Percentiles rank a stretch among this genome's conserved stretches.
Conservation (phyloP, 2,329 filamentous ascomycete genomes). For the Fusarium verticillioides region DNA sequence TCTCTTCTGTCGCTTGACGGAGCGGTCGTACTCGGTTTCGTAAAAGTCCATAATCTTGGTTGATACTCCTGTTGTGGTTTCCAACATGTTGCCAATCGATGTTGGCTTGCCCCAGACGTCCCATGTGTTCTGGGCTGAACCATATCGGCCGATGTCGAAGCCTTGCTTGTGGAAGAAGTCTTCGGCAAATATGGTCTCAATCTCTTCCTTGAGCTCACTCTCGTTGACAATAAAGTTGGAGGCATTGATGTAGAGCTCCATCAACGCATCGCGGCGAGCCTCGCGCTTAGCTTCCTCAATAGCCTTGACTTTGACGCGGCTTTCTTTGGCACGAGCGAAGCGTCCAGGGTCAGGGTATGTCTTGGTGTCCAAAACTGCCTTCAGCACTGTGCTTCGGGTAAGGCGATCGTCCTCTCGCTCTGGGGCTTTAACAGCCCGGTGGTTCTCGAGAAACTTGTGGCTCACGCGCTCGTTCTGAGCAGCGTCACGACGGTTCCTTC, state of each 20-base stretch:
- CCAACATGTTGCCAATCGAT: slow-evolving; percentile 59
- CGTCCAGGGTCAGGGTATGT: slow-evolving; percentile 72
- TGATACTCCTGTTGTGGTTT: slow-evolving; percentile 48
- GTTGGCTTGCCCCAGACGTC: slow-evolving; percentile 59
- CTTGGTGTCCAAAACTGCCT: slow-evolving; percentile 58
- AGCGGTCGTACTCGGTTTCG: slow-evolving; percentile 56
- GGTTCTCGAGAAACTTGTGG: slow-evolving; percentile 60
- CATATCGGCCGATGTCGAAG: slow-evolving; percentile 44
- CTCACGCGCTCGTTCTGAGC: slow-evolving; percentile 53
- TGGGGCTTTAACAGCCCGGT: slow-evolving; percentile 66
- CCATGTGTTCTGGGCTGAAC: slow-evolving; percentile 63
- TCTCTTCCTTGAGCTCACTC: slow-evolving; percentile 75
- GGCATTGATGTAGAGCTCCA: slow-evolving; percentile 91
- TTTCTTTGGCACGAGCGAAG: slow-evolving; percentile 62
- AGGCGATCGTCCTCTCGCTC: slow-evolving; percentile 81
- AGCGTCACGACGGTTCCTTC: slow-evolving; percentile 64
- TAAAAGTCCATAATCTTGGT: slow-evolving; percentile 52
- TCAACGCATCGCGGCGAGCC: slow-evolving; percentile 75
- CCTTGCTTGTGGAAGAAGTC: slow-evolving; percentile 61
- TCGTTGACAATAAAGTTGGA: slow-evolving; percentile 88
- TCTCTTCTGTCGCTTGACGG: slow-evolving; percentile 63
- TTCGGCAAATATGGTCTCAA: slow-evolving; percentile 81
- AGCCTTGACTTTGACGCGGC: slow-evolving; percentile 57
- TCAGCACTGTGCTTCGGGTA: slow-evolving; percentile 74
- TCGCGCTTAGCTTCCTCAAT: slow-evolving; percentile 61